phyloP scores from a whole-genome alignment of 495 filamentous ascomycete genomes.

The Aspergillus cristatus region DNA sequence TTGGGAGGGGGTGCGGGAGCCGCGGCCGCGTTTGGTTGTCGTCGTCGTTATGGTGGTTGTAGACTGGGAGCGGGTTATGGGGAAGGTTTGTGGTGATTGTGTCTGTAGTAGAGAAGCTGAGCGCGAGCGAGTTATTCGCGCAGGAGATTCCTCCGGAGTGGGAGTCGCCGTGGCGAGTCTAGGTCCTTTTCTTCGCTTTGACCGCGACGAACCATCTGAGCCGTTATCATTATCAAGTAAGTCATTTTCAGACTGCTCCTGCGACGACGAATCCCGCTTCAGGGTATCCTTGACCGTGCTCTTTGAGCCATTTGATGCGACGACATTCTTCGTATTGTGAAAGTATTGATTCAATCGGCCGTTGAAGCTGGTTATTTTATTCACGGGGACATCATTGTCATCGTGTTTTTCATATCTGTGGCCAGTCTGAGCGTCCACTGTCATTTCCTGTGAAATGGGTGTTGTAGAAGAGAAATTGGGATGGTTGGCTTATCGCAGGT shows the following conservation, averaged over 20 bases:
- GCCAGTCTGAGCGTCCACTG: not conserved
- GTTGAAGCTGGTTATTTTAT: constrained; percentile 41
- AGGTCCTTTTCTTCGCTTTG: constrained; percentile 2
- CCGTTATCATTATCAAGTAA: not conserved
- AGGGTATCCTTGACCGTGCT: constrained; percentile 1
- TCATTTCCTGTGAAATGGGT: too few species aligned
- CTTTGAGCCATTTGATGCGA: constrained; percentile 1
- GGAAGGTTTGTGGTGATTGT: constrained; percentile 3
- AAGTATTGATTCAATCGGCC: constrained; percentile 42
- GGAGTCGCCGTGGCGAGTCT: not conserved
- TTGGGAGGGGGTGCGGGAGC: constrained; percentile 19
- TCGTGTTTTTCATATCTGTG: not conserved
- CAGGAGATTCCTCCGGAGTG: constrained; percentile 4
- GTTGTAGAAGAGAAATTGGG: not conserved
- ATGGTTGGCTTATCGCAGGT: too few species aligned
- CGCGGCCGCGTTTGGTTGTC: constrained; percentile 5
- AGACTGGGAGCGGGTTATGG: constrained; percentile 15
- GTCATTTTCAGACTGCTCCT: not conserved
- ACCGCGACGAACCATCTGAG: not conserved
- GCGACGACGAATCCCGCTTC: not conserved
- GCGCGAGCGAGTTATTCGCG: constrained; percentile 4
- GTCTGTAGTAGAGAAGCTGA: constrained; percentile 2
- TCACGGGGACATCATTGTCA: constrained; percentile 23
- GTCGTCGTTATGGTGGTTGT: constrained; percentile 9
- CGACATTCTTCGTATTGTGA: constrained; percentile 15